phyloP scores from a whole-genome alignment of 768 basidiomycete species.

The Suillus discolor region DNA sequence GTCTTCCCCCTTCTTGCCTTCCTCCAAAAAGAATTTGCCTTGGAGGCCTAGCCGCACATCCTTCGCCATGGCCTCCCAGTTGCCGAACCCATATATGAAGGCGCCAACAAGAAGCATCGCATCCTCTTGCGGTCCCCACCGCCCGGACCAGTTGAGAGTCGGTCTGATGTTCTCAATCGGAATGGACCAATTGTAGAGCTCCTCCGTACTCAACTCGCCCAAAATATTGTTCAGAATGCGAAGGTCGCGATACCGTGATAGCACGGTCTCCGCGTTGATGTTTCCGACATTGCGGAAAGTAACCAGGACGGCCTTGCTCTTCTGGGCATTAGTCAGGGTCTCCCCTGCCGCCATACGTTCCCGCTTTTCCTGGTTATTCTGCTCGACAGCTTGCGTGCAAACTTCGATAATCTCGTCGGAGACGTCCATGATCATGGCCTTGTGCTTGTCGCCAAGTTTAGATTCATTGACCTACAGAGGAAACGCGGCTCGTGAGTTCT shows the following conservation, averaged over 20 bases:
- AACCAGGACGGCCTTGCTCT: slow-evolving; percentile 96
- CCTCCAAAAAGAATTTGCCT: slow-evolving; percentile 97
- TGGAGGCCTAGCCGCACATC: slow-evolving; percentile 81
- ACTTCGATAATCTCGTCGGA: slow-evolving; percentile 91
- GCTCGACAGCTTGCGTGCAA: slow-evolving; percentile 81
- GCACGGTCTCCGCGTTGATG: slow-evolving; percentile 97
- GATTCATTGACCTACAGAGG: slow-evolving; percentile 75
- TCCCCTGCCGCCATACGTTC: slow-evolving; percentile 79
- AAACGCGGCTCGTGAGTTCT: slow-evolving; percentile 6
- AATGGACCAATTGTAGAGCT: slow-evolving; percentile 81
- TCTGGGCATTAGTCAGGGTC: slow-evolving; percentile 88
- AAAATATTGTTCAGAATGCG: slow-evolving; percentile 85
- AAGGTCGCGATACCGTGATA: slow-evolving; percentile 87
- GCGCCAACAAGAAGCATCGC: slow-evolving; percentile 95
- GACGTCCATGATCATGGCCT: slow-evolving; percentile 86
- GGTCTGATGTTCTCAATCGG: slow-evolving; percentile 94
- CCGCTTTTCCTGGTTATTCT: slow-evolving; percentile 82
- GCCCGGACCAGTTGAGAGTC: slow-evolving; percentile 94
- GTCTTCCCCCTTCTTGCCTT: slow-evolving; percentile 94
- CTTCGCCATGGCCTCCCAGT: slow-evolving; percentile 95
- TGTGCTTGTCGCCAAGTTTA: slow-evolving; percentile 93
- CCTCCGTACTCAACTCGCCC: slow-evolving; percentile 56
- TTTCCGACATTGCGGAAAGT: slow-evolving; percentile 87
- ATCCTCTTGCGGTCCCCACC: slow-evolving; percentile 92
- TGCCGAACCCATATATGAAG: slow-evolving; percentile 91